Base-by-base conservation (phyloP, 116 monocot species). In the Thalassia testudinum region DNA sequence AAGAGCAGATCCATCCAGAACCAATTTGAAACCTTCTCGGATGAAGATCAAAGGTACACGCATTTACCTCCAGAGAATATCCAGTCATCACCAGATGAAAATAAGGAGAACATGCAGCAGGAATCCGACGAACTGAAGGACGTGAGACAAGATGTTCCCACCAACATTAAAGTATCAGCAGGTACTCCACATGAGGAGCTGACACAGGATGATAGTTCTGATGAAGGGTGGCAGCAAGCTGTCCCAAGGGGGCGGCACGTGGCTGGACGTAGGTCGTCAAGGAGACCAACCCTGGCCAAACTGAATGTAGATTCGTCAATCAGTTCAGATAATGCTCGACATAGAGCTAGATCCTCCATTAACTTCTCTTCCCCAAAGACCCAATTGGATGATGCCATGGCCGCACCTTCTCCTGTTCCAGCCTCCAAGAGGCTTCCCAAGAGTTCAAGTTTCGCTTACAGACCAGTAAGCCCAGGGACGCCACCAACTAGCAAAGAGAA, bases 171-270 rank as follows among this genome's bases (percentile, higher is more conserved):
- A 21, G 47, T 70, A 50, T 43, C 73, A 21, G 16, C 49, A 23
- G 21, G 45, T 8, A 70, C 43, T 21, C n/a, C 27, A 44, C 64
- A 66, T 61, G 75, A 79, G 50, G 68, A 80, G 48, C 29, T 66
- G 5, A 7, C 48, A 21, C 59, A 58, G 43, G 81, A 67, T 52
- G 73, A 66, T 26, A 60, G 47, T 23, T 76, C 92, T 12, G 76
- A 72, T 70, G 93, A 93, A 70, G 93, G 93, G 57, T 95, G 93
- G 93, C 93, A 95, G 73, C 84, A 83, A 74, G 93, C 93, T 56
- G 64, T 73, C 29, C 78, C 87, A 22, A 95, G 79, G 66, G 74
- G 84, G 17, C 70, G 93, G 40, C 76, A 44, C 27, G 62, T 24
- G 8, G 67, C 62, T 43, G 57, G 63, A 52, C 77, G 93, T 37